A percentile compares a stretch with the other conserved stretches of the same genome.
phyloP scores from a whole-genome alignment of 768 basidiomycete genomes.

The Suillus occidentalis region DNA sequence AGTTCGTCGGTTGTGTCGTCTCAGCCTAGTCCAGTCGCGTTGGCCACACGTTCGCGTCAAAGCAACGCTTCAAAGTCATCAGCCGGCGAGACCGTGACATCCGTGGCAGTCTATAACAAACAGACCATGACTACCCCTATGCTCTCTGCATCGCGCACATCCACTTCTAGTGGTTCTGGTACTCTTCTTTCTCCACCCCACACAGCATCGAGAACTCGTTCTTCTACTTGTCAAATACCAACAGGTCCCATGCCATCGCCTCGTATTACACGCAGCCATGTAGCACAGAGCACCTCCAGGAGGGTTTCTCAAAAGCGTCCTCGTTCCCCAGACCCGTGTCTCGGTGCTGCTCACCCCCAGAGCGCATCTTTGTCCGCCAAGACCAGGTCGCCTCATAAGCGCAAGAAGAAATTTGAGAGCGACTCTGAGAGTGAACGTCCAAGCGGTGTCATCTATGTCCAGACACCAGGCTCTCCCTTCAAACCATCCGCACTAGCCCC shows the following conservation, averaged over 20 bases:
- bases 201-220: constrained; percentile 5
- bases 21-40: constrained; percentile 3
- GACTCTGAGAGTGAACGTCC: constrained; percentile 11
- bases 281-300: constrained; percentile 13
- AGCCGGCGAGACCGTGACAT: background rate
- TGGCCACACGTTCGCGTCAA: constrained; percentile 17
- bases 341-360: background rate
- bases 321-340: constrained; percentile 22
- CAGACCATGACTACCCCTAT: constrained; percentile 14
- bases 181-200: background rate
- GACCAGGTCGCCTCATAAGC: constrained; percentile 22
- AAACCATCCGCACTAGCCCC: constrained; percentile 34
- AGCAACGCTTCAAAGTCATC: constrained; percentile 6
- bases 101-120: background rate
- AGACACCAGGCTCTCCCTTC: constrained; percentile 28
- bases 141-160: constrained; percentile 25
- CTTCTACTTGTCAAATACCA: constrained; percentile 9
- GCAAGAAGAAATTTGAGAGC: constrained; percentile 18
- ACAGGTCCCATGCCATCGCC: constrained; percentile 12
- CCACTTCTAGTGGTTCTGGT: constrained; percentile 24
- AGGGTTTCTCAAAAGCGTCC: constrained; percentile 23
- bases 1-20: constrained; percentile 19
- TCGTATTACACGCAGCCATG: constrained; percentile 12
- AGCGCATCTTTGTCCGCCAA: constrained; percentile 13
- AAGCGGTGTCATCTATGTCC: constrained; percentile 12